A percentile compares a stretch with the other conserved stretches of the same genome.
These are phyloP conservation scores for Botrytis porri DNA, from an alignment of 2,329 filamentous ascomycete genomes.

Conservation along the genomic window DNA sequence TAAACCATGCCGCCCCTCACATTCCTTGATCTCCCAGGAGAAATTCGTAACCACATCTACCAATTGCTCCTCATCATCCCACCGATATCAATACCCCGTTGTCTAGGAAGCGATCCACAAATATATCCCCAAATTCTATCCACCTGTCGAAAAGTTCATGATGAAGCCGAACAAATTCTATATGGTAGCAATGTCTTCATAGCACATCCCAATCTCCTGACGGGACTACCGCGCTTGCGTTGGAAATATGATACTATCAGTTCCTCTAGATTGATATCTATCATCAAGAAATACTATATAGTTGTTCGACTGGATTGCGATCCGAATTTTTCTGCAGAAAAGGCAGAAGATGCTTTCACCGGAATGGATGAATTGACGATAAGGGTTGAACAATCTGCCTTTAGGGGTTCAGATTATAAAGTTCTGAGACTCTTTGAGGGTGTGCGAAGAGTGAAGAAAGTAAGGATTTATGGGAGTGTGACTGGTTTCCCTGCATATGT, in stretches of 20 bases:
- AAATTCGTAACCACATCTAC: constrained; percentile 59
- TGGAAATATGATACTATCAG: constrained; percentile 40
- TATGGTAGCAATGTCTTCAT: constrained; percentile 50
- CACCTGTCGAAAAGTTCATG: constrained; percentile 27
- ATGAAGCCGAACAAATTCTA: constrained; percentile 41
- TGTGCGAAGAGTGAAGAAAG: constrained; percentile 45
- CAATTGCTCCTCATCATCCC: constrained; percentile 34
- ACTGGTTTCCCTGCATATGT: constrained; percentile 33
- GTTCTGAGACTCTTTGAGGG: constrained; percentile 46
- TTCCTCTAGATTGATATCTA: constrained; percentile 33
- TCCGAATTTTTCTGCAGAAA: constrained; percentile 42
- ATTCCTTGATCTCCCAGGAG: constrained; percentile 49
- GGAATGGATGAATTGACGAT: constrained; percentile 47
- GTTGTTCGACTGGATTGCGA: constrained; percentile 49
- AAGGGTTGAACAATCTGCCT: constrained; percentile 48
- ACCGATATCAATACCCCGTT: constrained; percentile 23
- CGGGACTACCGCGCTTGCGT: constrained; percentile 44
- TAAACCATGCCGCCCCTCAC: constrained; percentile 22
- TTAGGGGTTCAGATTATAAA: constrained; percentile 42
- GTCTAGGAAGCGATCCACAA: constrained; percentile 24
- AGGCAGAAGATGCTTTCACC: constrained; percentile 45
- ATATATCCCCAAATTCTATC: constrained; percentile 38
- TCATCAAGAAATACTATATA: constrained; percentile 46
- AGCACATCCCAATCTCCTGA: constrained; percentile 47
- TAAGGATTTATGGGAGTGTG: constrained; percentile 40